Conservation (phyloP, 257 asterid species). For the Salvia miltiorrhiza region DNA sequence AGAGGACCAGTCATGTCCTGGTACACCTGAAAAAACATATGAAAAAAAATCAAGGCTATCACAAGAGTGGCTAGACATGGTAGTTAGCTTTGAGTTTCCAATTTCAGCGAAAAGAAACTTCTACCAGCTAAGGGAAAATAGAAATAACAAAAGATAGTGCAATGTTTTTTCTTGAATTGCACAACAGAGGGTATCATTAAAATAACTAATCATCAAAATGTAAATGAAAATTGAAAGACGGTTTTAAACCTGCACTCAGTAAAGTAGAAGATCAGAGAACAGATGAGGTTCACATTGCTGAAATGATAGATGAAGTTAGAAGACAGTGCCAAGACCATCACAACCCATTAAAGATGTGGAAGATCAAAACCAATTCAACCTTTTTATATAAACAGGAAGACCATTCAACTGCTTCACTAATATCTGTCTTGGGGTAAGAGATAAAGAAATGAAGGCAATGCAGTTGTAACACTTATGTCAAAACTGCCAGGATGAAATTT, state of each 20-base stretch:
- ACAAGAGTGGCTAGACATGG: background rate
- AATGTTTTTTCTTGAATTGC: background rate
- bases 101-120: background rate
- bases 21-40: slow-evolving; percentile 54
- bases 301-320: background rate
- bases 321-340: background rate
- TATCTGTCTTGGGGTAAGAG: background rate
- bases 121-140: background rate
- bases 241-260: background rate
- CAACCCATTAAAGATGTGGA: background rate
- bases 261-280: background rate
- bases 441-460: too few relatives aligned
- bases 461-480: too few relatives aligned
- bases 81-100: slow-evolving; percentile 1
- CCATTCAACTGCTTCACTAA: background rate
- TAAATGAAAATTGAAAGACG: background rate
- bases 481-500: background rate
- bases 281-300: background rate
- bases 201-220: background rate
- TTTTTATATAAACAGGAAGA: background rate
- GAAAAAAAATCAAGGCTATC: background rate
- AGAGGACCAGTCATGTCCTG: slow-evolving; percentile 67
- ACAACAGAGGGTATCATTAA: background rate
- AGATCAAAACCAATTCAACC: background rate
- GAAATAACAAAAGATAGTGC: background rate